These are phyloP conservation scores for Kwoniella bestiolae DNA, from an alignment of 768 basidiomycete species.

Conservation along the genomic window DNA sequence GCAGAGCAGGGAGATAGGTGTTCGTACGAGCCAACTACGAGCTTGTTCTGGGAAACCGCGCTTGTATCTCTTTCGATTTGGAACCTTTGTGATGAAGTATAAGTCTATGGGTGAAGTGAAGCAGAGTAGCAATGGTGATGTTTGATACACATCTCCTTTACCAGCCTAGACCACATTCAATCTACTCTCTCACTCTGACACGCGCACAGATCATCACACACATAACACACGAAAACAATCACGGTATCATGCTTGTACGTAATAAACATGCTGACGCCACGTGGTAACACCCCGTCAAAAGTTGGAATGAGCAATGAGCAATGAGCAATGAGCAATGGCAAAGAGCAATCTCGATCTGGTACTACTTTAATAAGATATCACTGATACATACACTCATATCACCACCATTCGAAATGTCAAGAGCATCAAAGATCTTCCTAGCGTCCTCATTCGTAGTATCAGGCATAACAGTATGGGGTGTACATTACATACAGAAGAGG, in stretches of 20 bases:
- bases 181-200: constrained; percentile 1
- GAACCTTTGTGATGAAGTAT: too few species aligned
- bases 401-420: constrained; percentile 62
- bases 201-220: constrained; percentile 2
- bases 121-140: too few species aligned
- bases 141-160: neutral
- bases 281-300: neutral
- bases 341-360: neutral
- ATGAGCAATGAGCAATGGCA: neutral
- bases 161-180: neutral
- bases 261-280: too few species aligned
- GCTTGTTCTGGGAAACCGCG: too few species aligned
- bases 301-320: neutral
- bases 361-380: too few species aligned
- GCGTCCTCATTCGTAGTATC: constrained; percentile 68
- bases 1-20: too few species aligned
- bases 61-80: neutral
- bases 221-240: neutral
- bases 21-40: too few species aligned
- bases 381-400: neutral
- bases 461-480: constrained; percentile 78
- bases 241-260: neutral
- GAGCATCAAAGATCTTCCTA: constrained; percentile 76
- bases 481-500: constrained; percentile 81
- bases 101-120: too few species aligned